Percentiles rank a stretch among this genome's conserved stretches.
Conservation (phyloP, 345 rosid species). For the Passiflora organensis region DNA sequence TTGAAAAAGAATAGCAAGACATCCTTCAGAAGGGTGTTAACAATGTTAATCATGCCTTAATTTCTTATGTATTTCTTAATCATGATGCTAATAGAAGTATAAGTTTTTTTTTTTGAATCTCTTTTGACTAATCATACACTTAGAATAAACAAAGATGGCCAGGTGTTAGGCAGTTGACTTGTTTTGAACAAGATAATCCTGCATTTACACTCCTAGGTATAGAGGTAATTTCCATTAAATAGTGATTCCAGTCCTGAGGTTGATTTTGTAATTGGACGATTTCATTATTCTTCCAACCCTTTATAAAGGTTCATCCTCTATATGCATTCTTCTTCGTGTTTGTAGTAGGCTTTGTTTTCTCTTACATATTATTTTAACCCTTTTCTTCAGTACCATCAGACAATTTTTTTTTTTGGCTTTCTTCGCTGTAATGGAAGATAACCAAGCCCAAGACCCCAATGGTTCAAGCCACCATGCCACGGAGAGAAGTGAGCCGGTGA, state of each 20-base stretch:
- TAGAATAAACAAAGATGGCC: background rate
- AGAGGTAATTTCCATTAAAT: conserved; percentile 9
- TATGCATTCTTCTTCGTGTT: conserved; percentile 26
- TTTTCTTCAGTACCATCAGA: conserved; percentile 33
- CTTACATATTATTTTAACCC: conserved; percentile 18
- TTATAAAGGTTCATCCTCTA: conserved; percentile 30
- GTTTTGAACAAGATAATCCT: background rate
- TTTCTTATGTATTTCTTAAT: background rate
- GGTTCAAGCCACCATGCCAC: conserved; percentile 32
- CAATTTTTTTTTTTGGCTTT: conserved; percentile 9
- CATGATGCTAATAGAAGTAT: background rate
- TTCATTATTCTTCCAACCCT: conserved; percentile 31
- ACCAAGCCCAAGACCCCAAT: conserved; percentile 43
- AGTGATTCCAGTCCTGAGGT: conserved; percentile 21
- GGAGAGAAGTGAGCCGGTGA: conserved; percentile 57
- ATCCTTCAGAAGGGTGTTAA: no score
- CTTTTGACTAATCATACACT: background rate
- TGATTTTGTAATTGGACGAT: conserved; percentile 33
- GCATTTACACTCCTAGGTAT: conserved; percentile 6
- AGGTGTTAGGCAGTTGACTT: conserved; percentile 17
- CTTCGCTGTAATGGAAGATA: conserved; percentile 55
- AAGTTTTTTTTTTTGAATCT: background rate
- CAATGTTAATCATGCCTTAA: no score
- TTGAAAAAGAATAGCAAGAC: no score
- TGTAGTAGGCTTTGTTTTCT: conserved; percentile 18